Evolutionary conservation across 441 rosid genomes (phyloP), one percentile per base, ranked within the genome.

Genomic region (Theobroma grandiflorum): DNA sequence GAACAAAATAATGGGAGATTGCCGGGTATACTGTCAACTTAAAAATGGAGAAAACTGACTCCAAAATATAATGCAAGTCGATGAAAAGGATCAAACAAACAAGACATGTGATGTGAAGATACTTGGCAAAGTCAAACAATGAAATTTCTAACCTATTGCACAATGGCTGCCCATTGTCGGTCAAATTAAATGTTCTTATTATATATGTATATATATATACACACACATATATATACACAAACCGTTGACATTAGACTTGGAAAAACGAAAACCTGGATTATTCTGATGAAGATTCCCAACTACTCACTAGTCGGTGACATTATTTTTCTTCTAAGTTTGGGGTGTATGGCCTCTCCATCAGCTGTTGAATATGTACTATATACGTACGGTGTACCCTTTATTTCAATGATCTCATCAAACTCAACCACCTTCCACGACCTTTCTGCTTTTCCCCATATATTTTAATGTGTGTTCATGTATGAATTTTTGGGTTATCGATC

Each of bases 81-180:
- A 50, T 8, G 14, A 53, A 26, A 26, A 26, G 31, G 31, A 26
- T 26, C 31, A 26, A 26, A 26, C 31, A 45, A 55, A 18, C 26
- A n/a, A n/a, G 61, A 61, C 66, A 31, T 61, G 66, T 26, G 66
- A 42, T 0, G n/a, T 26, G 31, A 26, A 26, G 31, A 45, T 26
- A 45, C 14, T 49, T 63, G 26, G 47, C 31, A 31, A 76, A 76
- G 57, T 76, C 58, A 26, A 63, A 64, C 45, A 53, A 53, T 53
- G 31, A 18, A 35, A 26, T 35, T 26, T 26, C 2, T 26, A 57
- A 57, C 31, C 2, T 7, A 53, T 1, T 22, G 63, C 33, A 55
- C 42, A n/a, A n/a, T 55, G 3, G 26, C 38, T 59, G 35, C 2
- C 38, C 38, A 33, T 61, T 31, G 38, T 61, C 38, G 7, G 40